Base-by-base conservation (phyloP, 2,329 filamentous ascomycete genomes). In the Bisporella sp. region DNA sequence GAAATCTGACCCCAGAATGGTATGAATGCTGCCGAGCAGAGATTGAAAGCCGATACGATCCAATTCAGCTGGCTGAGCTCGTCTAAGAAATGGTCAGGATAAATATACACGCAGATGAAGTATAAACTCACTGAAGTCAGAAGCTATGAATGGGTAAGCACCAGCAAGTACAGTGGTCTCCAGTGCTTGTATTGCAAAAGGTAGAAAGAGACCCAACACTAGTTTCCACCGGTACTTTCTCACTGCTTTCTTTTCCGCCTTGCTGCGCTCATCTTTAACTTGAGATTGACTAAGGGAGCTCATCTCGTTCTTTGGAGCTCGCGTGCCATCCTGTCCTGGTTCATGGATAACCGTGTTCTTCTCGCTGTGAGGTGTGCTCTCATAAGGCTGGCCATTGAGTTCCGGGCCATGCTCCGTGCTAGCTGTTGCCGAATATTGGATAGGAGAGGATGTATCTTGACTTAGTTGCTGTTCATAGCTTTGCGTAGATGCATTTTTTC, bases 41-140 rank as follows among this genome's bases (percentile, higher is more conserved):
- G 69, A 47, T 82, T 86, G 65, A 85, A 87, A 5, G 81, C 73
- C 0, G 83, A 82, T 13, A 86, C 77, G 59, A 88, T 84, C 81
- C 82, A 86, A 60, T 84, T 85, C 2, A 84, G 71, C 57, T 83
- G 76, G 13, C 76, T 72, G 4, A 80, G 62, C 59, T 80, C 63
- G 53, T 73, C 75, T 76, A 50, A 28, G n/a, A 21, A 0, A 9
- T 5, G 30, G 57, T 42, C 56, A 55, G 29, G 31, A 8, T 2
- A 29, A 9, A 6, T 31, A 31, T 5, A 13, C 2, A 41, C 12
- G 13, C 8, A 7, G 5, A 9, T n/a, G 6, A 7, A 1, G 6
- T 30, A 7, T 9, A 31, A 7, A 61, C 71, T 50, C 64, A 81
- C 78, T 65, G 63, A 87, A 87, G 60, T 86, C 78, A 1, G 75